Conservation (phyloP, 2,329 filamentous ascomycete species). For the Stachybotrys elegans region DNA sequence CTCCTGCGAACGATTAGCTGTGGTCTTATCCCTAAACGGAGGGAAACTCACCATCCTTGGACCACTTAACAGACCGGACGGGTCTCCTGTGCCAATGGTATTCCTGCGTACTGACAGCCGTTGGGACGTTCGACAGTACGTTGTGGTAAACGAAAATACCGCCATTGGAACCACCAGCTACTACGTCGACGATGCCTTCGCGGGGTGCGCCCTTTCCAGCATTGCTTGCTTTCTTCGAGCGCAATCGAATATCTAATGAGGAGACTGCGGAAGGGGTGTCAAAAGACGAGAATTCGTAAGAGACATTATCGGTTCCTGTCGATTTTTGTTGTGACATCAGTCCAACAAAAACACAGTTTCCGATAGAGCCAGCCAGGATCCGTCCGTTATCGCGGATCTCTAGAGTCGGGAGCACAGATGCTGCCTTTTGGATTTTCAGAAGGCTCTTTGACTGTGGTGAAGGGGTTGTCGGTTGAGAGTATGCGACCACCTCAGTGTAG, state of each 20-base stretch:
- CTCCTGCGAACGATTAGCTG: constrained; percentile 51
- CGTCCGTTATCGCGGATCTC: constrained; percentile 49
- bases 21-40: not conserved
- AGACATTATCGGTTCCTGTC: constrained; percentile 20
- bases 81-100: constrained; percentile 88
- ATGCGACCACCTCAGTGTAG: constrained; percentile 38
- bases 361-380: constrained; percentile 42
- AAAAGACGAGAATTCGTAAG: constrained; percentile 54
- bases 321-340: constrained; percentile 15
- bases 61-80: constrained; percentile 86
- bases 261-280: constrained; percentile 60
- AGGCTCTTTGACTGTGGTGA: constrained; percentile 27
- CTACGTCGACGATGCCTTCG: constrained; percentile 59
- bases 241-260: constrained; percentile 64
- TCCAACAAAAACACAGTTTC: constrained; percentile 32
- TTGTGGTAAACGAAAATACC: constrained; percentile 79
- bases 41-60: constrained; percentile 65
- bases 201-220: no score
- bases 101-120: constrained; percentile 50
- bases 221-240: no score
- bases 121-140: constrained; percentile 54
- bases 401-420: constrained; percentile 35
- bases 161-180: constrained; percentile 71
- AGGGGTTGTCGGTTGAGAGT: constrained; percentile 28
- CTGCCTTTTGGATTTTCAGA: constrained; percentile 29